These are phyloP conservation scores for Kodamaea suecica DNA, from an alignment of 1,139 yeast genomes.

Conservation along the genomic window DNA sequence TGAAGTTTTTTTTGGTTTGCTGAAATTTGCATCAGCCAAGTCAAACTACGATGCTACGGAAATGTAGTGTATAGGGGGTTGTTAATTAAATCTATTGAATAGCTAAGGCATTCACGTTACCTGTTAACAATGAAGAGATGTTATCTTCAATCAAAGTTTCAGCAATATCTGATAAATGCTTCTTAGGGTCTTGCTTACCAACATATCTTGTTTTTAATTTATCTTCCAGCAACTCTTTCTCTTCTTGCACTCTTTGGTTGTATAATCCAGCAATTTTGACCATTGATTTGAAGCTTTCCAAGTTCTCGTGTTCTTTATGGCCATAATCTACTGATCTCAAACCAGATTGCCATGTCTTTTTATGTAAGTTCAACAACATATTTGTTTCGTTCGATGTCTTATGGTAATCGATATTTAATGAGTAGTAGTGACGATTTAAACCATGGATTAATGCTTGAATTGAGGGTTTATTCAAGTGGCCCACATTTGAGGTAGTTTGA, in stretches of 20 bases:
- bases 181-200: constrained; percentile 98
- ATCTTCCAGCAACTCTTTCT: constrained; percentile 81
- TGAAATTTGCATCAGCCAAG: too few relatives aligned
- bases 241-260: constrained; percentile 89
- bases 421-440: constrained; percentile 92
- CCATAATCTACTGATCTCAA: constrained; percentile 75
- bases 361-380: constrained; percentile 91
- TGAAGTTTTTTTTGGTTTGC: too few relatives aligned
- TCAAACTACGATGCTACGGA: too few relatives aligned
- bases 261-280: constrained; percentile 89
- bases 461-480: constrained; percentile 94
- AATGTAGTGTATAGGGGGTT: too few relatives aligned
- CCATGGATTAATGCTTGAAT: constrained; percentile 98
- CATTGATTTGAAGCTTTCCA: constrained; percentile 72
- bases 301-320: constrained; percentile 72
- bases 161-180: constrained; percentile 89
- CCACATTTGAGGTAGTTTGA: constrained; percentile 94
- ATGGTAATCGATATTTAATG: constrained; percentile 90
- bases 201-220: constrained; percentile 93
- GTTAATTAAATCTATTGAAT: too few relatives aligned
- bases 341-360: constrained; percentile 95
- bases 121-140: constrained; percentile 79
- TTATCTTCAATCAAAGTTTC: constrained; percentile 85
- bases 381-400: constrained; percentile 91
- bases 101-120: constrained; percentile 85